These are phyloP conservation scores for Umbilicus rupestris DNA, from an alignment of 164 flowering plant genomes.

Conservation along the genomic window DNA sequence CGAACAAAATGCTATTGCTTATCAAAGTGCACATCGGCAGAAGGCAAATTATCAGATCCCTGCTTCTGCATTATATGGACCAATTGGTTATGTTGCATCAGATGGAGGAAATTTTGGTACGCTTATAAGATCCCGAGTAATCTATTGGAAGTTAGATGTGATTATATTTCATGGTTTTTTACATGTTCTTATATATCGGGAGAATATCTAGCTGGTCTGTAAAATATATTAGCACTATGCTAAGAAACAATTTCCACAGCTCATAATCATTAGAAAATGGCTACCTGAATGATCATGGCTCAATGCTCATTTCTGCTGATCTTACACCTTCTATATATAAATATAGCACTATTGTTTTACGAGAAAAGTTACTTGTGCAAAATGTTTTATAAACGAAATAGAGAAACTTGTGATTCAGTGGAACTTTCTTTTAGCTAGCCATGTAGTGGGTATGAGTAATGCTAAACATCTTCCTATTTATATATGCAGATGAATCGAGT, in stretches of 20 bases:
- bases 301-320: not conserved
- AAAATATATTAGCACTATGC: too few species aligned
- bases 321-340: not conserved
- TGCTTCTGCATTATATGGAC: constrained; percentile 78
- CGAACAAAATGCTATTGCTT: constrained; percentile 16
- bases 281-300: not conserved
- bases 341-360: not conserved
- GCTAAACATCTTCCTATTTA: not conserved
- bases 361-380: not conserved
- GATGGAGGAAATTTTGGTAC: not conserved
- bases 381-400: not conserved
- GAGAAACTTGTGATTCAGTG: not conserved
- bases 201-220: not conserved
- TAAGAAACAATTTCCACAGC: too few species aligned
- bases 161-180: not conserved
- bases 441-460: not conserved
- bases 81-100: constrained; percentile 27
- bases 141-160: not conserved
- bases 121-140: not conserved
- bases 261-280: too few species aligned
- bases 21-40: constrained; percentile 40
- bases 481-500: constrained; percentile 36
- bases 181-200: not conserved
- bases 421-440: not conserved
- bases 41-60: constrained; percentile 72